Base-by-base conservation (phyloP, 441 rosid genomes). In the Mallotus repandus region DNA sequence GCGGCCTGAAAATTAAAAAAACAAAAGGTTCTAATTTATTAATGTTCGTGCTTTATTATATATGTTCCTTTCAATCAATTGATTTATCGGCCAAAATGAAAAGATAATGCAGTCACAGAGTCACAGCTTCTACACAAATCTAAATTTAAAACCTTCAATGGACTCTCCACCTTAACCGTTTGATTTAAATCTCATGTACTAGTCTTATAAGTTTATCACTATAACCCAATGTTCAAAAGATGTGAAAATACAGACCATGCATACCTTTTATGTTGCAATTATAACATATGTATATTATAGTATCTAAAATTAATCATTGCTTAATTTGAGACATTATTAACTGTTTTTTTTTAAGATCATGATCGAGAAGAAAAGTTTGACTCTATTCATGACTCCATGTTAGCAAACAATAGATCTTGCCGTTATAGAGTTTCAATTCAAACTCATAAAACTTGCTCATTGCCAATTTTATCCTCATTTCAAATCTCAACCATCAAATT, bases 231-330 rank as follows among this genome's bases (percentile, higher is more conserved):
- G 50, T 74, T 73, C 66, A 48, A 43, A 57, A 29, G 76, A 66
- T 74, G 57, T 73, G 71, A 73, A 66, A 19, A 57, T 49, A n/a
- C 70, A 50, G 21, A 57, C 4, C 7, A 59, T 74, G 41, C 61
- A 75, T 25, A 60, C 54, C 19, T 38, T 73, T 46, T 53, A 18
- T 29, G 22, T 53, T 41, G 61, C 72, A 74, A 52, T 60, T 61
- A 69, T 35, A 41, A 52, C 62, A 52, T 32, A 10, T 22, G 29
- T n/a, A 21, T 58, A 11, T 49, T 1, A 21, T 53, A 75, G 74
- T 7, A 75, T 56, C 74, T 57, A 56, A 59, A 69, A 29, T 21
- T 69, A 75, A 75, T 79, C 65, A 74, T 78, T 66, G 35, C 55
- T 46, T 16, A 35, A 35, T 46, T 56, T 60, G 49, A 63, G 59